A percentile compares a stretch with the other conserved stretches of the same genome.
These are phyloP conservation scores for Herpetospermum pedunculosum DNA, from an alignment of 306 rosid species.

Conservation along the genomic window DNA sequence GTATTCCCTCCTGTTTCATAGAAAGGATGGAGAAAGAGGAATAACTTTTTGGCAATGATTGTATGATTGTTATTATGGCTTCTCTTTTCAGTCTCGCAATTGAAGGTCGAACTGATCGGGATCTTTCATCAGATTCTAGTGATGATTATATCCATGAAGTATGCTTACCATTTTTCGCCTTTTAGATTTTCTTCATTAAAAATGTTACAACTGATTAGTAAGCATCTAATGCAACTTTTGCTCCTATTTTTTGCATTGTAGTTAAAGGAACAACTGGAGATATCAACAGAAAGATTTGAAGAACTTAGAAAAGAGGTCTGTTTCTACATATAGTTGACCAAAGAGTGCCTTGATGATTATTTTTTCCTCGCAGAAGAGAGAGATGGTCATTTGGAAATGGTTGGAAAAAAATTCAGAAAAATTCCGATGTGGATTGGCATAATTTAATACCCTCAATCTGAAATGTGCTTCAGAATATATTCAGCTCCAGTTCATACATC, in stretches of 20 bases:
- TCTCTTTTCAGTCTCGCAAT: neutral
- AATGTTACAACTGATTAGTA: neutral
- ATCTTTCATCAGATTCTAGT: slow-evolving; percentile 41
- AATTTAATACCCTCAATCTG: neutral
- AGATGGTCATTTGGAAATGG: neutral
- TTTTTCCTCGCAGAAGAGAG: neutral
- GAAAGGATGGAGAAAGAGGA: neutral
- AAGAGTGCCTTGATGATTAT: neutral
- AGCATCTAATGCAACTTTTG: neutral
- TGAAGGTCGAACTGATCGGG: slow-evolving; percentile 24
- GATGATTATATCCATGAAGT: slow-evolving; percentile 38
- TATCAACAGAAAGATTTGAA: slow-evolving; percentile 38
- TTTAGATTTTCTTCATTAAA: slow-evolving; percentile 17
- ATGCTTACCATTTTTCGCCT: slow-evolving; percentile 9
- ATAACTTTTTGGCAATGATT: neutral
- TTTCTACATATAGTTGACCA: slow-evolving; percentile 11
- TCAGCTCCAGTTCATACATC: neutral
- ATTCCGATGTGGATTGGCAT: neutral
- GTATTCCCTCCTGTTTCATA: neutral
- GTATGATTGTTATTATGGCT: neutral
- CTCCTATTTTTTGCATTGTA: slow-evolving; percentile 15
- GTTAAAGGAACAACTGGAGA: slow-evolving; percentile 53
- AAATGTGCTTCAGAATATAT: neutral
- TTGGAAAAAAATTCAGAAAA: neutral
- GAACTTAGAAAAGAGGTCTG: slow-evolving; percentile 71